These are phyloP conservation scores for Azolla pinnata DNA, from an alignment of 75 land plant species.

Conservation along the genomic window DNA sequence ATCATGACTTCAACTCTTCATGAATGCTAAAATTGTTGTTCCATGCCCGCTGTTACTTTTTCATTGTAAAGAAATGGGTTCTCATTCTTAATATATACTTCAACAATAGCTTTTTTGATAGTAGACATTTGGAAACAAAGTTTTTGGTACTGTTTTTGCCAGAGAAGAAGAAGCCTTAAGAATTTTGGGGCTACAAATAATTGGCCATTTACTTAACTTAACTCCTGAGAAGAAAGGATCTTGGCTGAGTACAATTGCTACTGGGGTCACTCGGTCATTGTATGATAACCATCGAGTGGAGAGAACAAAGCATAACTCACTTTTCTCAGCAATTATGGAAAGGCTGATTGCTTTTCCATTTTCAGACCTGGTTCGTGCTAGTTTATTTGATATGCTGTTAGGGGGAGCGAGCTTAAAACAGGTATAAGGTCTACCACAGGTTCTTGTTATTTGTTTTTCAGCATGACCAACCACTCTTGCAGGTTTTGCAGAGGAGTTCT, in stretches of 20 bases:
- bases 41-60: too few relatives aligned
- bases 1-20: too few relatives aligned
- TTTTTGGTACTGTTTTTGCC: too few relatives aligned
- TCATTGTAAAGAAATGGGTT: too few relatives aligned
- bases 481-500: constrained; percentile 61
- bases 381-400: constrained; percentile 88
- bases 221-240: constrained; percentile 68
- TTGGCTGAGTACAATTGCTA: constrained; percentile 43
- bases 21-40: too few relatives aligned
- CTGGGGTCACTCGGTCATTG: constrained; percentile 39
- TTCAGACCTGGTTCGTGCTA: constrained; percentile 64
- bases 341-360: constrained; percentile 59
- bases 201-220: constrained; percentile 69
- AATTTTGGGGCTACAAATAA: constrained; percentile 70
- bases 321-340: constrained; percentile 55
- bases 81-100: too few relatives aligned
- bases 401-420: constrained; percentile 98
- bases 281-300: constrained; percentile 35
- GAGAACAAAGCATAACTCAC: constrained; percentile 26
- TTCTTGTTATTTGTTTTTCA: background rate
- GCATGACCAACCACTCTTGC: background rate
- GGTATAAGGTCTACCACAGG: constrained; percentile 25
- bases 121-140: too few relatives aligned
- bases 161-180: constrained; percentile 76
- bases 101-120: too few relatives aligned